Base-by-base conservation (phyloP, 345 rosid species). In the Zanthoxylum bungeanum region DNA sequence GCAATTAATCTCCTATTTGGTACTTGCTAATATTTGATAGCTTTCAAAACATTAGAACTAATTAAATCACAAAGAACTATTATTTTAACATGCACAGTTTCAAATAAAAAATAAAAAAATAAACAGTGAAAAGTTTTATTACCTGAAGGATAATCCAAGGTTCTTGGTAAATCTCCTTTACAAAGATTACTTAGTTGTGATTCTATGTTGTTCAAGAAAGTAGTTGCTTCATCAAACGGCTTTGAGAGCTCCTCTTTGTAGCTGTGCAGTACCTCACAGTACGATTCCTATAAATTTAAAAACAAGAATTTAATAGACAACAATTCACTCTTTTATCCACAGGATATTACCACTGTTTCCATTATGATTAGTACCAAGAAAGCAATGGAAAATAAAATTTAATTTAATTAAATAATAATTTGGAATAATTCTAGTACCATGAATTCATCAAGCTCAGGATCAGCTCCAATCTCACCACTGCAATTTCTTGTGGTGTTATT, bases 361-460 rank as follows among this genome's bases (percentile, higher is more conserved):
- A 42, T 14, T 4, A 42, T 42, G 6, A 42, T 14, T 42, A 14
- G 14, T 11, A 62, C 33, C 66, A 37, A 61, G 66, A 62, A 61
- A 61, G 10, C 16, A n/a, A 10, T 3, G 49, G 19, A 14, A 39
- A 44, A 44, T 14, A 14, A 19, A 11, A n/a, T n/a, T n/a, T n/a
- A n/a, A n/a, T 42, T 14, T 12, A 42, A 42, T 42, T 12, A 42
- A 12, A 42, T 42, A 42, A 42, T 42, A 12, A 44, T 44, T 44
- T 44, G n/a, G n/a, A n/a, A n/a, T 44, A 2, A 44, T 44, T 44
- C 49, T 44, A 5, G 28, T 72, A 89, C 93, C 93, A 89, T 89
- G 85, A 89, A 89, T 50, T 82, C 80, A 30, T 89, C 93, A 0
- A 89, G 88, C 71, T 82, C 88, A n/a, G 88, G 93, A 73, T 89